Percentiles rank a stretch among this genome's conserved stretches.
phyloP scores from a whole-genome alignment of 495 filamentous ascomycete genomes.

The Penicillium alfredii region DNA sequence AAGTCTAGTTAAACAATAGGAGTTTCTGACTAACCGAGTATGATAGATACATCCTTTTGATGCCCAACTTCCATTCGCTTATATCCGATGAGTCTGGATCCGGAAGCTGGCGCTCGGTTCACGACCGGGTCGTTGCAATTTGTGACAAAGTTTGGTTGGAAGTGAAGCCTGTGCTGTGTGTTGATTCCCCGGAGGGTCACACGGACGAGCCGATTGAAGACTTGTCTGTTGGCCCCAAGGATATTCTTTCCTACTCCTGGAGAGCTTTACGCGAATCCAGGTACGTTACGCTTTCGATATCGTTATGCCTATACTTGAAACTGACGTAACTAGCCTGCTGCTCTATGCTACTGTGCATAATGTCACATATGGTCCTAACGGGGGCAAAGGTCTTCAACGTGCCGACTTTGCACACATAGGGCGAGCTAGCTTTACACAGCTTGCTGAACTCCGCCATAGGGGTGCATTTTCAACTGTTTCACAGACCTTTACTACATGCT shows the following conservation, averaged over 20 bases:
- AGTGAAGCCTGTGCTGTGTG: constrained; percentile 71
- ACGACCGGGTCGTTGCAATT: constrained; percentile 49
- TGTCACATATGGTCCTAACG: constrained; percentile 32
- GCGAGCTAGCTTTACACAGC: constrained; percentile 66
- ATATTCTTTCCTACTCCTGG: constrained; percentile 88
- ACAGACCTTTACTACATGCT: constrained; percentile 76
- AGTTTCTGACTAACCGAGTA: too few relatives aligned
- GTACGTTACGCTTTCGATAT: constrained; percentile 32
- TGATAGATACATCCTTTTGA: constrained; percentile 40
- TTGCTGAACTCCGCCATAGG: constrained; percentile 78
- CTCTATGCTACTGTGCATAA: constrained; percentile 38
- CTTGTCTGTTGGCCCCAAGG: constrained; percentile 65
- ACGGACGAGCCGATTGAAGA: constrained; percentile 68
- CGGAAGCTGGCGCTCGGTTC: constrained; percentile 36
- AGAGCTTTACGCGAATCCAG: constrained; percentile 87
- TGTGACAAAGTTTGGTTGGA: constrained; percentile 65
- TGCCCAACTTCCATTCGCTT: constrained; percentile 32
- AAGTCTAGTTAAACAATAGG: background rate
- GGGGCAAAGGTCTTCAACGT: constrained; percentile 24
- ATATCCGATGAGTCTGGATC: constrained; percentile 18
- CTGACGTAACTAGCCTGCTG: constrained; percentile 49
- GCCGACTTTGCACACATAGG: constrained; percentile 53
- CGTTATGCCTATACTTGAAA: background rate
- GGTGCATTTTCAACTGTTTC: constrained; percentile 93
- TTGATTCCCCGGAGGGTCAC: constrained; percentile 88